A percentile compares a stretch with the other conserved stretches of the same genome.
phyloP scores from a whole-genome alignment of 163 green algal species.

The Picocystis sp. region DNA sequence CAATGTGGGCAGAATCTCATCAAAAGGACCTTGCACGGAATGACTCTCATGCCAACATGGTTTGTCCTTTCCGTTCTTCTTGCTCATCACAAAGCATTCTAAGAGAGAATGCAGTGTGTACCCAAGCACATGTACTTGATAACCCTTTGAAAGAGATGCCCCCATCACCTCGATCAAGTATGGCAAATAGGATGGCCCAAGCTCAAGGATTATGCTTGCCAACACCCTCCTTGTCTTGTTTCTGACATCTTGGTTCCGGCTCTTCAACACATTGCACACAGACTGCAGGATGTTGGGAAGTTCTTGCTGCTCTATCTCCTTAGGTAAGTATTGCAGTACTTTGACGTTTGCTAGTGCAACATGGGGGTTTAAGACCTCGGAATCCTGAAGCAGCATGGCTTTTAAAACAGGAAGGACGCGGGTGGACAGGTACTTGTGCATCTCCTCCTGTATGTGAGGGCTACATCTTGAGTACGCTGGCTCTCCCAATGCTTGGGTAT shows the following conservation, averaged over 20 bases:
- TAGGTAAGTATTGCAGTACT: constrained; percentile 57
- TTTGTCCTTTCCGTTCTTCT: not conserved
- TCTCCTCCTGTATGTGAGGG: not conserved
- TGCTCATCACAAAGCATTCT: not conserved
- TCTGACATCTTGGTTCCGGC: constrained; percentile 47
- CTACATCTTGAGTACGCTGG: no score
- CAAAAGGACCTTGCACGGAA: constrained; percentile 28
- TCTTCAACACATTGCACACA: constrained; percentile 57
- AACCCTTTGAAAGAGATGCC: constrained; percentile 28
- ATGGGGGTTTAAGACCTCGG: constrained; percentile 38
- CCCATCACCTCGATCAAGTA: constrained; percentile 1
- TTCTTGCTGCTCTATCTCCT: constrained; percentile 31
- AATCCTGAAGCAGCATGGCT: constrained; percentile 33
- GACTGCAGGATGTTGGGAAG: constrained; percentile 58
- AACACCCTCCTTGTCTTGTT: constrained; percentile 58
- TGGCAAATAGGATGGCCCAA: constrained; percentile 45
- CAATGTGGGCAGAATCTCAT: constrained; percentile 37
- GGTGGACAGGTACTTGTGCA: constrained; percentile 22
- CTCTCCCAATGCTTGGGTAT: no score
- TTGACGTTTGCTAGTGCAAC: constrained; percentile 75
- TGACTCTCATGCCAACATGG: not conserved
- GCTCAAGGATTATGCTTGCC: constrained; percentile 38
- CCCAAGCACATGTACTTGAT: constrained; percentile 68
- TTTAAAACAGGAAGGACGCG: constrained; percentile 55
- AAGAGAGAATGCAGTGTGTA: constrained; percentile 66